These are phyloP conservation scores for Trypanosoma grayi DNA, from an alignment of 208 protist species.

Conservation along the genomic window DNA sequence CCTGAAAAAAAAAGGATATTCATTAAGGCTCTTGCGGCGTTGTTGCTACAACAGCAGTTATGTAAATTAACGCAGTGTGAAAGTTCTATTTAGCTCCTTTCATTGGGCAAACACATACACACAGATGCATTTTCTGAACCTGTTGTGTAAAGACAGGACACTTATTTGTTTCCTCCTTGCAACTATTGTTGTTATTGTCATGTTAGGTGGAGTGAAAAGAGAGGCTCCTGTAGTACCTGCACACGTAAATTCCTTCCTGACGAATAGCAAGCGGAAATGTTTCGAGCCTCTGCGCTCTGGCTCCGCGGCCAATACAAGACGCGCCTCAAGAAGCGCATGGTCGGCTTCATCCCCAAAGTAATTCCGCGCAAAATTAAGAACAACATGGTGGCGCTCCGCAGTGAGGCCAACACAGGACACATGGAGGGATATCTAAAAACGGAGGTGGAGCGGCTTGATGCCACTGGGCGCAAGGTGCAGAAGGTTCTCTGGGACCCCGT, in stretches of 20 bases:
- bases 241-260: background rate
- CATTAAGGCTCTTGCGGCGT: too few relatives aligned
- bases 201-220: background rate
- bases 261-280: slow-evolving; percentile 8
- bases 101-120: too few relatives aligned
- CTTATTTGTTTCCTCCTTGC: too few relatives aligned
- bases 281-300: slow-evolving; percentile 2
- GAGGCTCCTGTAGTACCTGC: background rate
- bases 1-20: slow-evolving; percentile 16
- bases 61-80: too few relatives aligned
- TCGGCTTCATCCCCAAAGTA: slow-evolving; percentile 84
- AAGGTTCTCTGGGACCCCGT: slow-evolving; percentile 77
- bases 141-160: too few relatives aligned
- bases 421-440: slow-evolving; percentile 87
- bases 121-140: too few relatives aligned
- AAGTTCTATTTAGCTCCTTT: too few relatives aligned
- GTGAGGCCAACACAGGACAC: slow-evolving; percentile 80
- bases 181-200: too few relatives aligned
- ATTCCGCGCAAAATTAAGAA: slow-evolving; percentile 81
- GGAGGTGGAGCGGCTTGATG: slow-evolving; percentile 67
- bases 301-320: slow-evolving; percentile 83
- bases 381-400: slow-evolving; percentile 77
- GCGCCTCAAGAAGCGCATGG: slow-evolving; percentile 84
- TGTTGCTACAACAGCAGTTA: too few relatives aligned
- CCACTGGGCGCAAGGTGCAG: slow-evolving; percentile 76